A percentile compares a stretch with the other conserved stretches of the same genome.
Conservation (phyloP, 139 green algal species). For the Chlamydomonas incerta region DNA sequence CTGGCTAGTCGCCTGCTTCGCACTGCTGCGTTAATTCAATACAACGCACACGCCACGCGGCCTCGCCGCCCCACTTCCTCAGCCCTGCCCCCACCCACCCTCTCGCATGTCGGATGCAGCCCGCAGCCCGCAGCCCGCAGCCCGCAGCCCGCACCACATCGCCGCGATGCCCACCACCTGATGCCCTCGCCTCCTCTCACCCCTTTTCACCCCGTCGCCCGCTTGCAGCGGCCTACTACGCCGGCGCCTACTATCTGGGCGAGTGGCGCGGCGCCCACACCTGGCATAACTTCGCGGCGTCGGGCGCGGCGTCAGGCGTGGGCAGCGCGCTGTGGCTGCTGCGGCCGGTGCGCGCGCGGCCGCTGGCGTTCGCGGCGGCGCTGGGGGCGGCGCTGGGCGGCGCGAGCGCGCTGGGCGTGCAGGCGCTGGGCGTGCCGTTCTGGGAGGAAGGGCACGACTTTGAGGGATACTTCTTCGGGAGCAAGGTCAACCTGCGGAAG, state of each 20-base stretch:
- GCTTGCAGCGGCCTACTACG: constrained; percentile 53
- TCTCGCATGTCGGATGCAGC: too few relatives aligned
- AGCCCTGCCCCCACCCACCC: too few relatives aligned
- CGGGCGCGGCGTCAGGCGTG: constrained; percentile 33
- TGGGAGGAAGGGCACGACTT: constrained; percentile 59
- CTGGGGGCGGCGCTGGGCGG: constrained; percentile 42
- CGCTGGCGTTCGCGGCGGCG: constrained; percentile 41
- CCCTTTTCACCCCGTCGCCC: too few relatives aligned
- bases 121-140: too few relatives aligned
- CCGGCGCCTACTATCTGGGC: constrained; percentile 57
- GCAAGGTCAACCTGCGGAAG: constrained; percentile 25
- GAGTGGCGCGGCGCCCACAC: constrained; percentile 42
- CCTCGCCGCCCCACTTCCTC: too few relatives aligned
- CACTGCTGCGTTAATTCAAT: too few relatives aligned
- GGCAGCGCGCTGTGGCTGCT: constrained; percentile 42
- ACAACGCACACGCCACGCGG: too few relatives aligned
- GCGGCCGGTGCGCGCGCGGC: constrained; percentile 32
- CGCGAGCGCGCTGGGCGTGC: not conserved
- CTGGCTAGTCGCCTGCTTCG: too few relatives aligned
- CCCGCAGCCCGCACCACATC: too few relatives aligned
- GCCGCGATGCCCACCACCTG: too few relatives aligned
- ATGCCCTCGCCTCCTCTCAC: too few relatives aligned
- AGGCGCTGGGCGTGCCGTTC: constrained; percentile 35
- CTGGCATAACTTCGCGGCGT: constrained; percentile 53
- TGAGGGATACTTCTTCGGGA: constrained; percentile 54